Percentiles rank a stretch among this genome's conserved stretches.
Evolutionary conservation across 2,329 filamentous ascomycete species (phyloP).

Genomic region (Penicillium sp.): DNA sequence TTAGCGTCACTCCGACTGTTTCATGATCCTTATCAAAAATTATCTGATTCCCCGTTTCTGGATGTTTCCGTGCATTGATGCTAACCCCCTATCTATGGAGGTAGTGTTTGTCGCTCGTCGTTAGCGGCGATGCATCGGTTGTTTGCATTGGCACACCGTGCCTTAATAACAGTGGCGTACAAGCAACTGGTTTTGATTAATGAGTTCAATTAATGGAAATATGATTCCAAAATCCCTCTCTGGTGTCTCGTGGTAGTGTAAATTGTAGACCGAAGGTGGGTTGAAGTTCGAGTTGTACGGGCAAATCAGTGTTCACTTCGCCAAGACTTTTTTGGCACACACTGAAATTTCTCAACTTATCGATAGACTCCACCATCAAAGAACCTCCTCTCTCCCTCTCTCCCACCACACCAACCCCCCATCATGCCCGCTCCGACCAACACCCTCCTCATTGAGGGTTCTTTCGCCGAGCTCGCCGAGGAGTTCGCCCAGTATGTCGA

Average conservation of each 20-base stretch:
- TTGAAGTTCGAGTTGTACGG: neutral
- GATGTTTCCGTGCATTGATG: slow-evolving; percentile 12
- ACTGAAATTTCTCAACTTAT: slow-evolving; percentile 44
- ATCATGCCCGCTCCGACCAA: slow-evolving; percentile 61
- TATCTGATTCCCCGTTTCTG: slow-evolving; percentile 18
- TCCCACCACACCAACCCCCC: slow-evolving; percentile 17
- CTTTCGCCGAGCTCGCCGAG: slow-evolving; percentile 86
- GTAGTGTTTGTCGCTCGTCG: slow-evolving; percentile 18
- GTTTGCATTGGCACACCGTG: slow-evolving; percentile 2
- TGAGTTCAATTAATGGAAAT: neutral
- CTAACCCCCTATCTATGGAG: slow-evolving; percentile 20
- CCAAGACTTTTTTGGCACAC: slow-evolving; percentile 44
- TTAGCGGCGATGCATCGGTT: slow-evolving; percentile 11
- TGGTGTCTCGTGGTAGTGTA: neutral
- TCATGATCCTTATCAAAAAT: neutral
- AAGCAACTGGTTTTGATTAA: neutral
- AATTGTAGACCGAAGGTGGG: neutral
- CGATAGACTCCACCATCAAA: slow-evolving; percentile 39
- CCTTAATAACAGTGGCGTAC: slow-evolving; percentile 1
- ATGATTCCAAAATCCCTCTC: neutral
- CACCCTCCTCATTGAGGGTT: slow-evolving; percentile 78
- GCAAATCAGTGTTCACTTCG: slow-evolving; percentile 25
- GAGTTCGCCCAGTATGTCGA: slow-evolving; percentile 96
- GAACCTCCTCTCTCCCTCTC: slow-evolving; percentile 20
- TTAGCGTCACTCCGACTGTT: slow-evolving; percentile 19